Evolutionary conservation across 495 filamentous ascomycete species (phyloP), one percentile per base, ranked within the genome.

Genomic region (Talaromyces trachyspermus): DNA sequence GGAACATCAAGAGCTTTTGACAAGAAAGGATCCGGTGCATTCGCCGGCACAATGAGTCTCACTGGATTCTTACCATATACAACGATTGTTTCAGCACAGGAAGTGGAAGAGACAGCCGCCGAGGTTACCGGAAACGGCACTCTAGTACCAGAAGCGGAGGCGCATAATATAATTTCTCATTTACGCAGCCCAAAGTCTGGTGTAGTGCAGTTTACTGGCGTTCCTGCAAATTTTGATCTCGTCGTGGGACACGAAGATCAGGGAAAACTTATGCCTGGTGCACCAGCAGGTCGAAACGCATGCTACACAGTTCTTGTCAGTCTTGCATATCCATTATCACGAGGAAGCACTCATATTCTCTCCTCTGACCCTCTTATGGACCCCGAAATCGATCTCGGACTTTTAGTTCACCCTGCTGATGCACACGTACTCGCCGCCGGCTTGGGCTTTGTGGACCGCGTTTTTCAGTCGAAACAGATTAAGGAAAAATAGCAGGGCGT

Each of bases 261-360:
- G 11, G 17, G 37, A 0, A 49, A 43, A 18, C 20, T 43, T 1
- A 36, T 43, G 37, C 10, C 27, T 33, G 48, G 37, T 6, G 17
- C 25, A 23, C 24, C 38, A 0, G 22, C 22, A 3, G 35, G 27
- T 36, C 35, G 37, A 35, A 32, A 49, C 25, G 27, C 25, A 24
- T 44, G 40, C 43, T 5, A 44, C 50, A 10, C 53, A 7, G 53
- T 58, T 3, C 12, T 59, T 5, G 10, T 57, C n/a, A 53, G 38
- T 19, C 23, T 52, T 0, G 51, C 32, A 48, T 48, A 11, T 63
- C 64, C 66, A 3, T 72, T 79, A 22, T 76, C 77, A 2, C 74
- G 78, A 9, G 79, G 80, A 4, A 74, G 56, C 36, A 68, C 81
- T 42, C 80, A 83, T 51, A 77, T 81, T 33, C 50, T 53, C 0